Evolutionary conservation across 176 grass and related monocot genomes (phyloP).

Genomic region (Musa beccarii): DNA sequence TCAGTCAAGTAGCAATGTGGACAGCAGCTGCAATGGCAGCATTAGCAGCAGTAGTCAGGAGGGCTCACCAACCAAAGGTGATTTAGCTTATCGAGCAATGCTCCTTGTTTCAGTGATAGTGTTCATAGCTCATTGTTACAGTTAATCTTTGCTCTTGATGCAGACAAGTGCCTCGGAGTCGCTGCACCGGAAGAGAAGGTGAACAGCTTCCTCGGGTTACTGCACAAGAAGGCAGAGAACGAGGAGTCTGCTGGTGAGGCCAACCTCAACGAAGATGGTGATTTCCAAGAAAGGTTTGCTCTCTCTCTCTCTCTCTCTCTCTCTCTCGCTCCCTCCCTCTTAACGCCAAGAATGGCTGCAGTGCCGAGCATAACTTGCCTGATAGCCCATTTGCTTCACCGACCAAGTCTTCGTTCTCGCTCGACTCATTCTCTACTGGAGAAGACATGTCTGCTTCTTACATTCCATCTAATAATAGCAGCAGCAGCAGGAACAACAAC

Average conservation of each 20-base stretch:
- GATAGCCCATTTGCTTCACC: slow-evolving; percentile 18
- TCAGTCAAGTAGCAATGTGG: too few relatives aligned
- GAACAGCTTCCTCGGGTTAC: neutral
- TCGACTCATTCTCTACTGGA: neutral
- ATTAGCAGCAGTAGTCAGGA: too few relatives aligned
- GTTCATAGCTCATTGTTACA: neutral
- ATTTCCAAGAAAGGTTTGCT: slow-evolving; percentile 11
- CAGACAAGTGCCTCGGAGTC: neutral
- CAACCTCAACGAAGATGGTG: neutral
- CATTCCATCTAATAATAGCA: neutral
- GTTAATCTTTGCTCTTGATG: neutral
- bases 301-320: neutral
- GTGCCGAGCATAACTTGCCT: slow-evolving; percentile 5
- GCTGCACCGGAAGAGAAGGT: neutral
- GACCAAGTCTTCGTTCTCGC: neutral
- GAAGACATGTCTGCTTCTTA: neutral
- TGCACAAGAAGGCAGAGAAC: neutral
- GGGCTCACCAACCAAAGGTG: too few relatives aligned
- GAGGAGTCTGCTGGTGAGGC: slow-evolving; percentile 8
- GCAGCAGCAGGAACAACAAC: neutral
- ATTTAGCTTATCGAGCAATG: too few relatives aligned
- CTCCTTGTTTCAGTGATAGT: too few relatives aligned
- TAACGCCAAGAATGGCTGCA: neutral
- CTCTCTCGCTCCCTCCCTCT: too few relatives aligned
- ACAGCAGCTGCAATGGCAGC: too few relatives aligned